phyloP scores from a whole-genome alignment of 352 stramenopile species.

The Elongisporangium undulatum region DNA sequence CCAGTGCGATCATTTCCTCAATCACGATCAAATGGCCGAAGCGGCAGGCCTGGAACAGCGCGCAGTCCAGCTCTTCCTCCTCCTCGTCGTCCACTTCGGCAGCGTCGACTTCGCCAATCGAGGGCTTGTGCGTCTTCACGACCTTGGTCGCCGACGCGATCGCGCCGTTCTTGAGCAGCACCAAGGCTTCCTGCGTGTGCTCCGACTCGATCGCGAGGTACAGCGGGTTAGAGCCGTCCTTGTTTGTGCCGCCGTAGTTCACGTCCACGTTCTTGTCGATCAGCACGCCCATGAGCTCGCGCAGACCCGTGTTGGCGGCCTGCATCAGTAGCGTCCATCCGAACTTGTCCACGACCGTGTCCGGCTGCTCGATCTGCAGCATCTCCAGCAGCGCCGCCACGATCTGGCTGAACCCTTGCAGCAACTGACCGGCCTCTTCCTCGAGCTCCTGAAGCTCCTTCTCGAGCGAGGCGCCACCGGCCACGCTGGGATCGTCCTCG shows the following conservation, averaged over 20 bases:
- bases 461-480: conserved; percentile 19
- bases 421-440: conserved; percentile 55
- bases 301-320: conserved; percentile 68
- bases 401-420: conserved; percentile 60
- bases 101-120: conserved; percentile 16
- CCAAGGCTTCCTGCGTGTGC: conserved; percentile 63
- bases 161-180: conserved; percentile 67
- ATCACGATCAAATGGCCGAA: conserved; percentile 62
- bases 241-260: conserved; percentile 44
- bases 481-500: conserved; percentile 15
- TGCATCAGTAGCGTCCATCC: conserved; percentile 87
- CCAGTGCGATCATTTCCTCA: conserved; percentile 71
- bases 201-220: conserved; percentile 75
- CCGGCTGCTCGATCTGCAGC: conserved; percentile 26
- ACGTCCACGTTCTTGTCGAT: conserved; percentile 49
- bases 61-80: conserved; percentile 59
- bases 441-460: conserved; percentile 75
- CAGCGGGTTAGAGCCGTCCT: conserved; percentile 51
- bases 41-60: conserved; percentile 72
- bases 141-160: conserved; percentile 61
- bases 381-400: conserved; percentile 43
- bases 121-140: conserved; percentile 36
- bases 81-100: conserved; percentile 19
- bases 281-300: conserved; percentile 49
- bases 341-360: conserved; percentile 60